Conservation (phyloP, 306 rosid species). For the Begonia loranthoides region DNA sequence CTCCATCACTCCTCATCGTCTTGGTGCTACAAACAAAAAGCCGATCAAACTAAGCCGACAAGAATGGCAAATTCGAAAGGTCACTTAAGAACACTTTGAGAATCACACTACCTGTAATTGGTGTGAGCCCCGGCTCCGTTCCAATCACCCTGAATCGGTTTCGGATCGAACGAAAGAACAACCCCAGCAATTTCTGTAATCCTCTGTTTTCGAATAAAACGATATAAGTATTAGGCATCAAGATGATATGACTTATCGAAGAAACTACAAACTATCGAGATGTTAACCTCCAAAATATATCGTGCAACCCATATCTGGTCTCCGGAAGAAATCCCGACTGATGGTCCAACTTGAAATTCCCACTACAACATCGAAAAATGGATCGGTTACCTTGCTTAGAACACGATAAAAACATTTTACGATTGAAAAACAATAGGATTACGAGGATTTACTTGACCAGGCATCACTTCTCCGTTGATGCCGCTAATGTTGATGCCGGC, state of each 20-base stretch:
- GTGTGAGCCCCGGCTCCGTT: conserved; percentile 4
- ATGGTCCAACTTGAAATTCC: conserved; percentile 2
- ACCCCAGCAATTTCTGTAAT: conserved; percentile 1
- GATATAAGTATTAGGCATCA: not conserved
- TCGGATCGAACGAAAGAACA: not conserved
- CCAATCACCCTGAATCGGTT: conserved; percentile 2
- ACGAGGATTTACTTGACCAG: not conserved
- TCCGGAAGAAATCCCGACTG: not conserved
- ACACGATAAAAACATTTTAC: not conserved
- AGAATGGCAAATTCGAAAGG: not conserved
- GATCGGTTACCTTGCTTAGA: not conserved
- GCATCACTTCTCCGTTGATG: conserved; percentile 1
- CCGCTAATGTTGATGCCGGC: conserved; percentile 1
- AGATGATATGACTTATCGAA: not conserved
- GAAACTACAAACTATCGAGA: not conserved
- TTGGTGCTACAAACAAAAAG: not conserved
- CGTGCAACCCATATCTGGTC: not conserved
- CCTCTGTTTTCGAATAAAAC: not conserved
- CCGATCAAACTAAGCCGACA: not conserved
- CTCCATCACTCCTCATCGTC: conserved; percentile 1
- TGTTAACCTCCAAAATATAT: not conserved
- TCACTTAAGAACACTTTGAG: not conserved
- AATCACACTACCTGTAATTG: not conserved
- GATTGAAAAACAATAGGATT: not conserved
- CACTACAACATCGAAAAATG: not conserved